phyloP scores from a whole-genome alignment of 352 stramenopile species.

The Globisporangium recalcitrans region DNA sequence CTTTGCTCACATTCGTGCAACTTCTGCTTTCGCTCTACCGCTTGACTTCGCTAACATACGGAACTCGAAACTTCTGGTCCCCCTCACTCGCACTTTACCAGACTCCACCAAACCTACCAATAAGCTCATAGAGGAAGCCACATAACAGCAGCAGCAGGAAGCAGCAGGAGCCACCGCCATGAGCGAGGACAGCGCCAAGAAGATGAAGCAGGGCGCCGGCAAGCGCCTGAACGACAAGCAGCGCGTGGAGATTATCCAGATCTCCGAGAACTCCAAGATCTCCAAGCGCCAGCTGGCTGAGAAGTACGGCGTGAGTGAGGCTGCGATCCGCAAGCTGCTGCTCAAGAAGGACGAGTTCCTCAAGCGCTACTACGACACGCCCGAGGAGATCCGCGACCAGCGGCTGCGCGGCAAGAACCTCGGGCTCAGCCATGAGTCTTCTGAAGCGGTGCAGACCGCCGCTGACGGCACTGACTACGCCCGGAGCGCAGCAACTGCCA shows the following conservation, averaged over 20 bases:
- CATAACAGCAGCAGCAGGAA: not conserved
- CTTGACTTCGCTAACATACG: not conserved
- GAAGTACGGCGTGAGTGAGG: slow-evolving; percentile 74
- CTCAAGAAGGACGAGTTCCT: slow-evolving; percentile 81
- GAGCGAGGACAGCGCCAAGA: slow-evolving; percentile 43
- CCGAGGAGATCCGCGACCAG: slow-evolving; percentile 69
- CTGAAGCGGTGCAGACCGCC: not conserved
- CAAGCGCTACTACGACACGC: slow-evolving; percentile 75
- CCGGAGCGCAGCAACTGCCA: not conserved
- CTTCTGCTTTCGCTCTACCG: not conserved
- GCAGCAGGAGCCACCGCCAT: slow-evolving; percentile 6
- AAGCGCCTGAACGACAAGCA: slow-evolving; percentile 80
- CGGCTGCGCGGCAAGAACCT: slow-evolving; percentile 60
- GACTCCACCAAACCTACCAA: too few relatives aligned
- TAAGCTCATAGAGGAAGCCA: too few relatives aligned
- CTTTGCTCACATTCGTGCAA: not conserved
- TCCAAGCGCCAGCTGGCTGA: slow-evolving; percentile 74
- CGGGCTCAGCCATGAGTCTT: slow-evolving; percentile 13
- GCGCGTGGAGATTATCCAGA: slow-evolving; percentile 82
- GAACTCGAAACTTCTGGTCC: not conserved
- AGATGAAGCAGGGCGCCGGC: slow-evolving; percentile 57
- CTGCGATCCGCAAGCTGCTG: slow-evolving; percentile 73
- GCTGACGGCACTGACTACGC: not conserved
- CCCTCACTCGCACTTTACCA: not conserved
- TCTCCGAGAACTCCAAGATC: slow-evolving; percentile 70